These are phyloP conservation scores for Wickerhamomyces tratensis DNA, from an alignment of 805 yeast species.

Conservation along the genomic window DNA sequence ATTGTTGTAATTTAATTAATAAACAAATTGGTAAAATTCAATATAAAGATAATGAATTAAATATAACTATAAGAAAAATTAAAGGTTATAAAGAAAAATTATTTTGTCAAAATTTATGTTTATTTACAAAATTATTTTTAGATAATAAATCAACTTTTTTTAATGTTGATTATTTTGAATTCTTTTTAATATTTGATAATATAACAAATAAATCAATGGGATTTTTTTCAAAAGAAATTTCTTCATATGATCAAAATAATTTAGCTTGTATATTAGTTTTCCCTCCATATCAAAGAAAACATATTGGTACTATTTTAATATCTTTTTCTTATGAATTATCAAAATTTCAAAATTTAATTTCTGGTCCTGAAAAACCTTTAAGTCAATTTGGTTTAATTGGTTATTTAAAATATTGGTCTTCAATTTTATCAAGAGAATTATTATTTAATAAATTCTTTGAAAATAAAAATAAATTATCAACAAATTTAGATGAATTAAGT, in stretches of 20 bases:
- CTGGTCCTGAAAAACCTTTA: conserved; percentile 91
- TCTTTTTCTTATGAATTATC: conserved; percentile 79
- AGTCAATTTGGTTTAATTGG: conserved; percentile 72
- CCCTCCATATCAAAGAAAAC: conserved; percentile 82
- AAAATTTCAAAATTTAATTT: conserved; percentile 45
- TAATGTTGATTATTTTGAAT: conserved; percentile 69
- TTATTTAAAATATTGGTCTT: conserved; percentile 71
- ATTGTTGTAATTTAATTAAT: conserved; percentile 31
- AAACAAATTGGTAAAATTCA: conserved; percentile 57
- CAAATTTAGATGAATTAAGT: conserved; percentile 38
- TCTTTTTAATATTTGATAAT: conserved; percentile 60
- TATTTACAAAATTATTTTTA: conserved; percentile 80
- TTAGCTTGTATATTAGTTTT: conserved; percentile 85
- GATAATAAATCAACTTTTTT: conserved; percentile 87
- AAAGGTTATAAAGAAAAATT: conserved; percentile 55
- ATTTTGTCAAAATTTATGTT: conserved; percentile 73
- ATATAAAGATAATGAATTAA: conserved; percentile 45
- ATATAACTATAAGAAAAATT: conserved; percentile 51
- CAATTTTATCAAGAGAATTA: conserved; percentile 30
- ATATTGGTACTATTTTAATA: conserved; percentile 70
- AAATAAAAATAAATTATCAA: conserved; percentile 3
- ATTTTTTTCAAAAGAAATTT: conserved; percentile 80
- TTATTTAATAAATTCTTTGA: conserved; percentile 23
- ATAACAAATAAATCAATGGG: conserved; percentile 60
- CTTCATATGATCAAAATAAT: conserved; percentile 71